A percentile compares a stretch with the other conserved stretches of the same genome.
Conservation (phyloP, 371 early-diverging fungal genomes). For the Gilbertella persicaria region DNA sequence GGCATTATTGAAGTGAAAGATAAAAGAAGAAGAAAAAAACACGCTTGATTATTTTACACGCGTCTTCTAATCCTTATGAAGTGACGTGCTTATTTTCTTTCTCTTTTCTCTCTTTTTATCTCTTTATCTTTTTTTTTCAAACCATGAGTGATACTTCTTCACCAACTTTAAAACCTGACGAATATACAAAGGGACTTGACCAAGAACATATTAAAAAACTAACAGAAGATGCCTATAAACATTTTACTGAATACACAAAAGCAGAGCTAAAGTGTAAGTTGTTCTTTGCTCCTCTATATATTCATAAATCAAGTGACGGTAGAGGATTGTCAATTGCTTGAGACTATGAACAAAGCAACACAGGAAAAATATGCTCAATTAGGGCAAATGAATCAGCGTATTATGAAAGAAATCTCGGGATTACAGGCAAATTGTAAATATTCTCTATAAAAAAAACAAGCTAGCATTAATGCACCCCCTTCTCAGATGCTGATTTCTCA, state of each 20-base stretch:
- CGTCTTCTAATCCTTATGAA: background rate
- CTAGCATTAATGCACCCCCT: background rate
- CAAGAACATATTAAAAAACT: slow-evolving; percentile 56
- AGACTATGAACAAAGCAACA: slow-evolving; percentile 61
- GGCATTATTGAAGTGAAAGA: slow-evolving; percentile 1
- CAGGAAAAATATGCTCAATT: slow-evolving; percentile 61
- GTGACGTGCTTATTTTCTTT: background rate
- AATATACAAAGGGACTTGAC: slow-evolving; percentile 37
- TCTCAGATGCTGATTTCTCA: slow-evolving; percentile 57
- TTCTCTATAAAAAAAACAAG: background rate
- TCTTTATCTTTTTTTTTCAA: background rate
- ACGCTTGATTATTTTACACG: slow-evolving; percentile 2
- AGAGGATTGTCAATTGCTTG: slow-evolving; percentile 61
- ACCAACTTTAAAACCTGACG: slow-evolving; percentile 32
- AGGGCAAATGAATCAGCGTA: slow-evolving; percentile 58
- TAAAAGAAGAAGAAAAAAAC: background rate
- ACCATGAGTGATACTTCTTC: slow-evolving; percentile 1
- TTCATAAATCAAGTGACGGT: slow-evolving; percentile 42
- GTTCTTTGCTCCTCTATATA: background rate
- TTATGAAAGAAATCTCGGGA: slow-evolving; percentile 63
- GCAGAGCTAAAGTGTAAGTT: slow-evolving; percentile 54
- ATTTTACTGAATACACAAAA: slow-evolving; percentile 57
- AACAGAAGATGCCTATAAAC: slow-evolving; percentile 59
- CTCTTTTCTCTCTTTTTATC: background rate
- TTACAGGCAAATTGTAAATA: slow-evolving; percentile 56